phyloP scores from a whole-genome alignment of 2,329 filamentous ascomycete genomes.

The Cytospora leucostoma region DNA sequence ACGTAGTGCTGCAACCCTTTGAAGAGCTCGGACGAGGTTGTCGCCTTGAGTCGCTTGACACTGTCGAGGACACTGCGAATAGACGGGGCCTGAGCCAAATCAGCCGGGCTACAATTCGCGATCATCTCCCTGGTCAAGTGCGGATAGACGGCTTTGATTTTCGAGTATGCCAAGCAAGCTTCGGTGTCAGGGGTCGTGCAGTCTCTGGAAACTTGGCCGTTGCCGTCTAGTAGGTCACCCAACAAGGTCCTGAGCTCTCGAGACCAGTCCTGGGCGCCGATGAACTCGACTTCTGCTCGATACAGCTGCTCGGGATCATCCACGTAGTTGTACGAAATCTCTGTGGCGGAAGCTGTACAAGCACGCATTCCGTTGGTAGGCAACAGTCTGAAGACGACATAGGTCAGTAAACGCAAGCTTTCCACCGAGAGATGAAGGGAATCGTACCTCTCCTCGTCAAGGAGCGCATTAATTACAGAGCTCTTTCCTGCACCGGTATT shows the following conservation, averaged over 20 bases:
- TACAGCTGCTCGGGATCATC: conserved; percentile 43
- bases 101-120: conserved; percentile 38
- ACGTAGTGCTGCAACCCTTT: conserved; percentile 50
- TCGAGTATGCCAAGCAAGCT: conserved; percentile 50
- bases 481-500: conserved; percentile 65
- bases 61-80: conserved; percentile 50
- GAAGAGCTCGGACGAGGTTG: conserved; percentile 45
- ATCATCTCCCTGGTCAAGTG: conserved; percentile 44
- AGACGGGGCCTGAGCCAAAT: conserved; percentile 44
- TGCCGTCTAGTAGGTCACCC: conserved; percentile 46
- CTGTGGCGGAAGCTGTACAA: conserved; percentile 63
- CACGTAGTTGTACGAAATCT: conserved; percentile 58
- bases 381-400: conserved; percentile 35
- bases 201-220: conserved; percentile 39
- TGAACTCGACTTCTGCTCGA: conserved; percentile 59
- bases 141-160: conserved; percentile 52
- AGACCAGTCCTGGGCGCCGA: conserved; percentile 52
- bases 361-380: conserved; percentile 56
- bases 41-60: conserved; percentile 42
- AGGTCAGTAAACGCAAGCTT: conserved; percentile 30
- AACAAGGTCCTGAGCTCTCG: conserved; percentile 52
- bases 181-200: conserved; percentile 31
- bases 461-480: conserved; percentile 62
- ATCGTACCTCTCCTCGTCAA: conserved; percentile 56
- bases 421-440: neutral